Percentiles rank a stretch among this genome's conserved stretches.
These are phyloP conservation scores for Chytriomyces hyalinus DNA, from an alignment of 192 early-diverging fungal species.

Conservation along the genomic window DNA sequence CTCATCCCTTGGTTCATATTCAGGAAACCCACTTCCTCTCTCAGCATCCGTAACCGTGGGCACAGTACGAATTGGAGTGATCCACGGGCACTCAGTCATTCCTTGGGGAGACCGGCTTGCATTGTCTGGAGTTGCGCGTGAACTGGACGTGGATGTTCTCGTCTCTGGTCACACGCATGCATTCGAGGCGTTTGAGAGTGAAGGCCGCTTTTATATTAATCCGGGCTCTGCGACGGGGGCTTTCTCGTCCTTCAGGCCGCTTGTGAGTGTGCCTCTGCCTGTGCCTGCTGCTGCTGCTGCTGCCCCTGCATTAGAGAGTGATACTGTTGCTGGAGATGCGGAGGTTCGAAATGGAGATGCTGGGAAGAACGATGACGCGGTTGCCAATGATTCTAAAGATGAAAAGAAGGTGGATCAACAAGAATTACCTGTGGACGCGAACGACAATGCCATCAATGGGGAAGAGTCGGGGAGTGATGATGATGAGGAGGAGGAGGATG, in stretches of 20 bases:
- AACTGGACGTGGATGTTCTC: slow-evolving; percentile 91
- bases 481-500: slow-evolving; percentile 1
- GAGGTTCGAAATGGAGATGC: background rate
- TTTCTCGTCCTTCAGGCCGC: slow-evolving; percentile 41
- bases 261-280: slow-evolving; percentile 21
- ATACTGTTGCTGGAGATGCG: background rate
- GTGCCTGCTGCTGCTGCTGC: slow-evolving; percentile 4
- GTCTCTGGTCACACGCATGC: slow-evolving; percentile 87
- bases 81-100: slow-evolving; percentile 88
- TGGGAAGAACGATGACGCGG: background rate
- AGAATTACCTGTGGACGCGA: background rate
- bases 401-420: background rate
- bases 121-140: slow-evolving; percentile 67
- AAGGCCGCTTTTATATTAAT: slow-evolving; percentile 92
- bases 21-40: slow-evolving; percentile 30
- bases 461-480: background rate
- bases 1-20: background rate
- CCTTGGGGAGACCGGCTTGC: slow-evolving; percentile 58
- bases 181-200: slow-evolving; percentile 90
- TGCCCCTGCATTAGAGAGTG: background rate
- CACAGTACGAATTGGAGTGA: slow-evolving; percentile 60
- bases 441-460: background rate
- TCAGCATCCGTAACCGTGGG: slow-evolving; percentile 60
- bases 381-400: background rate
- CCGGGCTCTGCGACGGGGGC: slow-evolving; percentile 96